phyloP scores from a whole-genome alignment of 2,329 filamentous ascomycete genomes.

The Stagonosporopsis cucurbitacearum region DNA sequence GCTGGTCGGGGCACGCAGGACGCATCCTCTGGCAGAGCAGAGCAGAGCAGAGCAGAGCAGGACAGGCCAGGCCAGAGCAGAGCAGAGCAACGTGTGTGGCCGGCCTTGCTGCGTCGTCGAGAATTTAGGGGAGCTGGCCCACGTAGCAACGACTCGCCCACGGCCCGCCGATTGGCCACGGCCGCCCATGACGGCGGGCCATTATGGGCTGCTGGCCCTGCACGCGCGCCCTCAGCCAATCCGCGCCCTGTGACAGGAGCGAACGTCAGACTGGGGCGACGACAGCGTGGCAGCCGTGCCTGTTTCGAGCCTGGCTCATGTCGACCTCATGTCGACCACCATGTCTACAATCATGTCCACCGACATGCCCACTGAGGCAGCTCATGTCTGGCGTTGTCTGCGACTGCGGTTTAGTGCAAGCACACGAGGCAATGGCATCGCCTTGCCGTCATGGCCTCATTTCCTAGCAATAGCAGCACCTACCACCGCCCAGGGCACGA shows the following conservation, averaged over 20 bases:
- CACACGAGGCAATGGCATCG: not conserved
- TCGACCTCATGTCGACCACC: too few relatives aligned
- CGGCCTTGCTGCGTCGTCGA: constrained; percentile 23
- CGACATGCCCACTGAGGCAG: too few relatives aligned
- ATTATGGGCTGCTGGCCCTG: not conserved
- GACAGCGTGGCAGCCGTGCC: constrained; percentile 11
- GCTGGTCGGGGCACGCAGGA: constrained; percentile 38
- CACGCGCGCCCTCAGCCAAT: constrained; percentile 8
- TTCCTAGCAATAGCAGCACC: constrained; percentile 16
- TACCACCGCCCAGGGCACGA: constrained; percentile 10
- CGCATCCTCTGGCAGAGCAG: constrained; percentile 44
- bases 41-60: too few relatives aligned
- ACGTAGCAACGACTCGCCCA: constrained; percentile 8
- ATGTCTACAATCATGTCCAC: too few relatives aligned
- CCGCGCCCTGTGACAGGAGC: constrained; percentile 13
- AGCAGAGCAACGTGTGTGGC: constrained; percentile 27
- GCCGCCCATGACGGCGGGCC: not conserved
- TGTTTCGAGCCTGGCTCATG: constrained; percentile 1
- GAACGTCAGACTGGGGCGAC: constrained; percentile 1
- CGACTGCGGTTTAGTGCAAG: too few relatives aligned
- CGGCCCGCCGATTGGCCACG: constrained; percentile 27
- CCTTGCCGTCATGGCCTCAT: constrained; percentile 14
- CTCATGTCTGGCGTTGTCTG: too few relatives aligned
- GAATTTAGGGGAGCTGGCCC: constrained; percentile 32
- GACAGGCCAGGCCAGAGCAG: too few relatives aligned